Evolutionary conservation across 2,329 filamentous ascomycete species (phyloP).

Genomic region (Aspergillus melleus): DNA sequence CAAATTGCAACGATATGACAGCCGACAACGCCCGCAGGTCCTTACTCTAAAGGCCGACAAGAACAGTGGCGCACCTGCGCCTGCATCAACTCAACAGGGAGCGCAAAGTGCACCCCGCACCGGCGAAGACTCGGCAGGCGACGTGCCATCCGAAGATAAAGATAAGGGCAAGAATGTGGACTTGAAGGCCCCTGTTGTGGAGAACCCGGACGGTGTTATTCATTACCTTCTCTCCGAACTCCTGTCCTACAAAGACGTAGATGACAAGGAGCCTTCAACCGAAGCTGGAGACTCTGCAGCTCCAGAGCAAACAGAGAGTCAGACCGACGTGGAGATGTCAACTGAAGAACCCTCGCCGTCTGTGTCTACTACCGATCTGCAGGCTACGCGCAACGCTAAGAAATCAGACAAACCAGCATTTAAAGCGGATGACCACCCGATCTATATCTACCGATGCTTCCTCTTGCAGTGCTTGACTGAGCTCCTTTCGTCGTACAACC

Average conservation of each 20-base stretch:
- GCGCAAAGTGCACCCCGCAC: constrained; percentile 32
- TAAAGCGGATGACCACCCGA: constrained; percentile 89
- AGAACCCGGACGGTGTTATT: constrained; percentile 91
- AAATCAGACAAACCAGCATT: constrained; percentile 72
- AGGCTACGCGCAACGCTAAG: constrained; percentile 49
- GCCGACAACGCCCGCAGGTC: constrained; percentile 53
- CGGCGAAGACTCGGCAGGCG: constrained; percentile 27
- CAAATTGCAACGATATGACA: constrained; percentile 66
- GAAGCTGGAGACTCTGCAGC: constrained; percentile 28
- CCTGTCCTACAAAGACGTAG: constrained; percentile 86
- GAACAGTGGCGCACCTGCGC: constrained; percentile 25
- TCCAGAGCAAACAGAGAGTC: constrained; percentile 34
- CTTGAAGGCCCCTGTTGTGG: constrained; percentile 77
- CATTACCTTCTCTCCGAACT: constrained; percentile 93
- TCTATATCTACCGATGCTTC: constrained; percentile 96
- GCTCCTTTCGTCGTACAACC: constrained; percentile 85
- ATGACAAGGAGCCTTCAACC: constrained; percentile 69
- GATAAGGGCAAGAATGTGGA: constrained; percentile 62
- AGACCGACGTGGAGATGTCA: constrained; percentile 54
- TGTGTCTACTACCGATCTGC: constrained; percentile 32
- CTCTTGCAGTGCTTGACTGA: constrained; percentile 89
- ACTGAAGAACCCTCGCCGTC: constrained; percentile 39
- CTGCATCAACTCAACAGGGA: constrained; percentile 24
- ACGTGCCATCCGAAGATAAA: constrained; percentile 26
- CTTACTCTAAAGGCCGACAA: constrained; percentile 55